Conservation (phyloP, 441 rosid species). For the Biscutella auriculata region DNA sequence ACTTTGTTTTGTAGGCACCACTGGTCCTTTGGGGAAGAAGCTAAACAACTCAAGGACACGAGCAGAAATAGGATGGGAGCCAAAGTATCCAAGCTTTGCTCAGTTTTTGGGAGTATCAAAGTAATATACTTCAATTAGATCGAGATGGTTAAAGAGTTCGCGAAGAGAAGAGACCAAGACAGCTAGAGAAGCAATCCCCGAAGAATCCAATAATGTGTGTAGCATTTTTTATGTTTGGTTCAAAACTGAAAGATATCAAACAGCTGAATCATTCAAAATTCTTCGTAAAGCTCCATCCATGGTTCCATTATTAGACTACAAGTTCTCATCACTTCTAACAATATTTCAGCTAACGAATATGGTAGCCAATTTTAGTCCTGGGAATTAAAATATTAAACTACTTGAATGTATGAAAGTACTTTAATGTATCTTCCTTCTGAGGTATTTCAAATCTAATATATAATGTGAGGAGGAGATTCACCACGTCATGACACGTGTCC, state of each 20-base stretch:
- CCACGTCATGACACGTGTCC: too few species aligned
- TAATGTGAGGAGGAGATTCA: too few species aligned
- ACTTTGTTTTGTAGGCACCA: constrained; percentile 42
- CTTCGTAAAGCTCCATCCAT: background rate
- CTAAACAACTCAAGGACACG: constrained; percentile 67
- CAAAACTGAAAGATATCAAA: background rate
- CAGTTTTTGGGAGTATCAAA: constrained; percentile 53
- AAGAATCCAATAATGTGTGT: background rate
- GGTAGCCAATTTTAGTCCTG: too few species aligned
- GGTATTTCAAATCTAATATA: too few species aligned
- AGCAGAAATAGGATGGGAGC: constrained; percentile 75
- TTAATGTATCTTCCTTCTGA: too few species aligned
- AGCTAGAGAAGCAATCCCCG: too few species aligned
- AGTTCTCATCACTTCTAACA: too few species aligned
- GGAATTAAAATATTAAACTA: too few species aligned
- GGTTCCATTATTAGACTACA: too few species aligned
- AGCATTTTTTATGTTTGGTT: background rate
- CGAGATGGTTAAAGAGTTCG: background rate
- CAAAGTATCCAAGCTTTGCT: constrained; percentile 67
- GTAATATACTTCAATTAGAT: constrained; percentile 9
- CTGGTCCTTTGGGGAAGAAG: constrained; percentile 71
- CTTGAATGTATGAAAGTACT: too few species aligned
- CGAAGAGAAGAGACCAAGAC: background rate
- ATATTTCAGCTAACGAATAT: too few species aligned
- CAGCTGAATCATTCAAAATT: background rate